Base-by-base conservation (phyloP, 148 eudicot species). In the Bassia scoparia region DNA sequence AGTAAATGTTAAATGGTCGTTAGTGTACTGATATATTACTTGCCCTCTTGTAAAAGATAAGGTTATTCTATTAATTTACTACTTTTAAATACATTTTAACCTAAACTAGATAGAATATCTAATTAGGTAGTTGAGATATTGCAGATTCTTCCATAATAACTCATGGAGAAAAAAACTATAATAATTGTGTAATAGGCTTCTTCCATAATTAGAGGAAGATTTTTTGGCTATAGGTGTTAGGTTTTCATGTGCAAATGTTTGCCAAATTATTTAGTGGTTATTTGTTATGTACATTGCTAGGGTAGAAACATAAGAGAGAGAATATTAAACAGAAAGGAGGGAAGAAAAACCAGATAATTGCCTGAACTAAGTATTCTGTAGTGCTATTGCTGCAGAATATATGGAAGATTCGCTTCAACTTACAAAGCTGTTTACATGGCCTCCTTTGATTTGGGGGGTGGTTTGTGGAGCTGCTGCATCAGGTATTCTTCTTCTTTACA, bases 401-500 rank as follows among this genome's bases (percentile, higher is more conserved):
- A 69, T 94, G 98, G 98, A 94, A 94, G 83, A 91, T 94, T 62
- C 96, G 97, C 89, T 94, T 86, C 98, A 94, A 76, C 97, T 94
- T 65, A 94, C 93, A 50, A 94, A 94, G 76, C 97, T 96, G 62
- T 96, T 94, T 61, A 94, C 98, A 55, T 91, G 98, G 98, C 98
- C 98, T 78, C 98, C 97, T 27, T 84, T 94, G 79, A 74, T 94
- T 37, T 94, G 98, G 98, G 98, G 98, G 80, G 97, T 94, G 62
- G 93, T 94, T 68, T 94, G 98, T 84, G 98, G 98, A 81, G 98
- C 98, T 81, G 97, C 98, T 67, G 97, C 98, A 35, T 94, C 98
- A 70, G 98, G 98, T 94, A 88, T 48, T 5, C 64, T 18, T 14
- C 53, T 89, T 84, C 38, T 5, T 46, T 24, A 41, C 15, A 48